Evolutionary conservation across 192 early-diverging fungal species (phyloP).

Genomic region (Irineochytrium annulatum): DNA sequence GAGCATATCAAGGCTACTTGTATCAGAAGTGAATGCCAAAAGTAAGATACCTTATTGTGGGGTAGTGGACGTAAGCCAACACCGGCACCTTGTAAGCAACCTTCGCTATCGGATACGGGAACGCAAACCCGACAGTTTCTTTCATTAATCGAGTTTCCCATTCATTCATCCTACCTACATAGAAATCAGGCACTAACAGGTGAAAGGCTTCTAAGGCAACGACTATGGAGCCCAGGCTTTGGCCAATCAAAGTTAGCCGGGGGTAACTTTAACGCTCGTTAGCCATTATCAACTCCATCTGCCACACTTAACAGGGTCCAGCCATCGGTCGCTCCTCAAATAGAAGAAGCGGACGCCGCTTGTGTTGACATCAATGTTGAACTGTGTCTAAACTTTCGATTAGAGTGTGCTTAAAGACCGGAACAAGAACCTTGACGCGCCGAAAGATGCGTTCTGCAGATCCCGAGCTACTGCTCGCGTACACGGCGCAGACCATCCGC

Average conservation of each 20-base stretch:
- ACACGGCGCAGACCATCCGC: constrained; percentile 68
- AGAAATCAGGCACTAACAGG: constrained; percentile 70
- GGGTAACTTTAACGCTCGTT: constrained; percentile 52
- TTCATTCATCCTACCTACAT: constrained; percentile 56
- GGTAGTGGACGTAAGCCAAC: constrained; percentile 93
- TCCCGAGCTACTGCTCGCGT: constrained; percentile 66
- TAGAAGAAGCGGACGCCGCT: constrained; percentile 58
- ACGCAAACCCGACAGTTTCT: constrained; percentile 96
- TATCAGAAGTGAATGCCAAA: constrained; percentile 15
- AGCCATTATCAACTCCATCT: background rate
- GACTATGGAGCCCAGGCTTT: constrained; percentile 78
- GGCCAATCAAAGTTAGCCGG: constrained; percentile 77
- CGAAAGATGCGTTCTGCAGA: constrained; percentile 49
- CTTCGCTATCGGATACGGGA: constrained; percentile 79
- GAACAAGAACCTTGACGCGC: background rate
- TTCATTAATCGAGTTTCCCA: constrained; percentile 4
- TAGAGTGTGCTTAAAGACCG: background rate
- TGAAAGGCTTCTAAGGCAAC: constrained; percentile 73
- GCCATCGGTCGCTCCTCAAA: constrained; percentile 64
- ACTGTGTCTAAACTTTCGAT: constrained; percentile 43
- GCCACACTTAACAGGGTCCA: constrained; percentile 58
- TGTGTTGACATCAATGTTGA: constrained; percentile 64
- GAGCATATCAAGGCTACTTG: constrained; percentile 80
- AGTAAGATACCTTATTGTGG: constrained; percentile 70
- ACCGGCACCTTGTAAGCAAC: constrained; percentile 48